Evolutionary conservation across 345 rosid species (phyloP), one percentile per base, ranked within the genome.

Genomic region (Brassica juncea): DNA sequence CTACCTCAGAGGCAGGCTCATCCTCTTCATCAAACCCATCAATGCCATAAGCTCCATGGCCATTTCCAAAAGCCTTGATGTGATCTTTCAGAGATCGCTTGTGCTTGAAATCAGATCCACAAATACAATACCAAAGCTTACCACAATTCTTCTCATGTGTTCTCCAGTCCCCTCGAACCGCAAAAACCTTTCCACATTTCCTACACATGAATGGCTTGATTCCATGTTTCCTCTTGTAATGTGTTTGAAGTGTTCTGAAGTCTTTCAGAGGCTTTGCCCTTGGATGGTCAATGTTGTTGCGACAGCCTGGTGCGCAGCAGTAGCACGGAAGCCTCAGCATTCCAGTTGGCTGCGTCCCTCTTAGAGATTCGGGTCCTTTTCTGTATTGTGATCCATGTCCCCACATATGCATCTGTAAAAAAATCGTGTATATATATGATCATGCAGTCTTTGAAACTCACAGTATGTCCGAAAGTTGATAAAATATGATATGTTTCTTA

Each of bases 371-470:
- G 0, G 97, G 94, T 70, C 97, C 94, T 80, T 91, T 91, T 82
- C 94, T 87, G 83, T 92, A 92, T 80, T 92, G 91, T 31, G 94
- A 92, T 80, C 97, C 97, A 81, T 92, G 97, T 62, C 97, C 94
- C 97, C 97, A 92, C 97, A 90, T 90, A 78, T 91, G 97, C 97
- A 91, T 91, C 94, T 91, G 82, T 66, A 19, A 34, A 47, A 1
- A 4, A 68, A 64, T 21, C 66, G 60, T 30, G 27, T 7, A 15
- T 37, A 70, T 77, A 72, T 9, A 58, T 66, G 52, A 57, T 42
- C 52, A 79, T 34, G 14, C 52, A 73, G 62, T 55, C 19, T 58
- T 60, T 62, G 9, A 68, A 57, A 58, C 55, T 35, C 34, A 73
- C 47, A 44, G 14, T 55, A 70, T 63, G 74, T 69, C 52, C 5